Evolutionary conservation across 495 filamentous ascomycete genomes (phyloP).

Genomic region (Filosporella fistucella): DNA sequence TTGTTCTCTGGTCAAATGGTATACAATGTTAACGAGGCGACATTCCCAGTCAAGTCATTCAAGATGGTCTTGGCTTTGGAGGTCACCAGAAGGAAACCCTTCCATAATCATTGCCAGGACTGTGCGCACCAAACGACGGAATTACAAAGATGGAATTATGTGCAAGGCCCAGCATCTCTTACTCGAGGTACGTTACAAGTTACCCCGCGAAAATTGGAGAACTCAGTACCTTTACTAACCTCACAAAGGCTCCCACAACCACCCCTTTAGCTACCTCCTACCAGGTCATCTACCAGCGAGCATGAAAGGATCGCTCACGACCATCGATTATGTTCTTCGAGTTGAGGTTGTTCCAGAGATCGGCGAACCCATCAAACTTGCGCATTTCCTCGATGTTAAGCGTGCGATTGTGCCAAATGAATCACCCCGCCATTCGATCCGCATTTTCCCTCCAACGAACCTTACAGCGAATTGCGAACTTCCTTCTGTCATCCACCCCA

Average conservation of each 20-base stretch:
- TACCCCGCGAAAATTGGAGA: not conserved
- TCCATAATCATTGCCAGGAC: constrained; percentile 67
- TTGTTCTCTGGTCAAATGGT: constrained; percentile 82
- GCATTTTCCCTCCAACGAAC: constrained; percentile 94
- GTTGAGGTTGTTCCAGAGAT: constrained; percentile 52
- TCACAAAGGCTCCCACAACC: constrained; percentile 57
- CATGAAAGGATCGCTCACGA: constrained; percentile 65
- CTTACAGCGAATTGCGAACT: constrained; percentile 78
- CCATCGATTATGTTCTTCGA: constrained; percentile 73
- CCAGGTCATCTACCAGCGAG: constrained; percentile 82
- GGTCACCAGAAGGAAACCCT: constrained; percentile 73
- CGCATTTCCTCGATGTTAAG: constrained; percentile 61
- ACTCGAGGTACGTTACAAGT: constrained; percentile 42
- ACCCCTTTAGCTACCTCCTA: constrained; percentile 89
- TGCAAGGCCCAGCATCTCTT: constrained; percentile 62
- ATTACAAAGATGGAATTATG: constrained; percentile 72
- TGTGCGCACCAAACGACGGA: constrained; percentile 67
- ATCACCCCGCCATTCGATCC: constrained; percentile 71
- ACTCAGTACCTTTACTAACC: too few species aligned
- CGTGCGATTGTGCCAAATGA: constrained; percentile 61
- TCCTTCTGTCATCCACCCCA: constrained; percentile 79
- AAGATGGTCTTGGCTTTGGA: constrained; percentile 63
- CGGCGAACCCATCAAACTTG: constrained; percentile 58
- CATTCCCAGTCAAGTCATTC: constrained; percentile 63
- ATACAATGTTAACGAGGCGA: constrained; percentile 60